Base-by-base conservation (phyloP, 768 basidiomycete genomes). In the Lepiota brunneoincarnata region DNA sequence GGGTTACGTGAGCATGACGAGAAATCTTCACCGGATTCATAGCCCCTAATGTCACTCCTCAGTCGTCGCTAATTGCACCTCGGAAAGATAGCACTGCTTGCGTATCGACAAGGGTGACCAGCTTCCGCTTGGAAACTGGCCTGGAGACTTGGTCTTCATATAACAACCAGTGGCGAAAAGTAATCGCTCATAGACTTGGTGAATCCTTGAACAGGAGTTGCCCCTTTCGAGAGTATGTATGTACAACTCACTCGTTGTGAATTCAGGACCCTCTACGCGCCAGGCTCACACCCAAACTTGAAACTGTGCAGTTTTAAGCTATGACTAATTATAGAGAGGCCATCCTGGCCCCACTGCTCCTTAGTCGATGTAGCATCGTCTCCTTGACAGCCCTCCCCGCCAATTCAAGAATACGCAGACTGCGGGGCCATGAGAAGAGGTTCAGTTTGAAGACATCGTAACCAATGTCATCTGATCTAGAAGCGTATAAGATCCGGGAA, bases 1-100 rank as follows among this genome's bases (percentile, higher is more conserved):
- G 80, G 60, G 90, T 91, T n/a, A n/a, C 49, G 68, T 61, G 47
- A 91, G 52, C 0, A 79, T 82, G 39, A 79, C 74, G 35, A 89
- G 73, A 2, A 88, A 84, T 15, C 61, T 55, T 91, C 57, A 79
- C 73, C 7, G 70, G 11, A 68, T 93, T 54, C 45, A 54, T 41
- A 1, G 42, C 45, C 17, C 91, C 92, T 58, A 94, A 89, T 6
- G 91, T 91, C 55, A 93, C 78, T 69, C 91, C 79, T 47, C 91
- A 91, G 59, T 91, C 87, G 59, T n/a, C n/a, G n/a, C n/a, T n/a
- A n/a, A n/a, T n/a, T n/a, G n/a, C n/a, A n/a, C n/a, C n/a, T n/a
- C n/a, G n/a, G n/a, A n/a, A n/a, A n/a, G n/a, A n/a, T n/a, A n/a
- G n/a, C n/a, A n/a, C n/a, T n/a, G n/a, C n/a, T 72, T 57, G 1